Conservation (phyloP, 176 grass and related monocot genomes). For the Pontederia crassipes region DNA sequence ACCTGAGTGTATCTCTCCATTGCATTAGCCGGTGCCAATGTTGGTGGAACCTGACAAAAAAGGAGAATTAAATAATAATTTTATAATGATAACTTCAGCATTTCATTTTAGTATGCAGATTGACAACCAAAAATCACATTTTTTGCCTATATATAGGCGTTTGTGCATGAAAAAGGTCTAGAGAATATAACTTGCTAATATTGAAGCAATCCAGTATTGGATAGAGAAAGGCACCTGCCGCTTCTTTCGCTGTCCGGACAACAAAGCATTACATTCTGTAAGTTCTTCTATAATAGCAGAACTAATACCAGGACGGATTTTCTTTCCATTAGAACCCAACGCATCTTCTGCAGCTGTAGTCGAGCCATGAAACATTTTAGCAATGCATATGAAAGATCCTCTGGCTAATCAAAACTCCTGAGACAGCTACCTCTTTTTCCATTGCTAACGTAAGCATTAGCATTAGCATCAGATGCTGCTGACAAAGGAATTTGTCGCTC, state of each 20-base stretch:
- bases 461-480: conserved; percentile 27
- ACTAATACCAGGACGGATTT: conserved; percentile 81
- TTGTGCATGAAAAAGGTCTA: no score
- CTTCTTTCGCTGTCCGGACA: conserved; percentile 96
- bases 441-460: conserved; percentile 38
- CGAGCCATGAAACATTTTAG: conserved; percentile 8
- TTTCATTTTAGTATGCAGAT: no score
- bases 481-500: conserved; percentile 68
- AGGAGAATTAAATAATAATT: not conserved
- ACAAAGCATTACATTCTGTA: conserved; percentile 81
- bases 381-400: not conserved
- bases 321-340: conserved; percentile 84
- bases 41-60: conserved; percentile 45
- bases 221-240: conserved; percentile 46
- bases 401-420: not conserved
- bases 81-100: not conserved
- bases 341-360: conserved; percentile 68
- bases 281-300: conserved; percentile 76
- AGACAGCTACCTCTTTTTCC: conserved; percentile 78
- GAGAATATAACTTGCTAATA: not conserved
- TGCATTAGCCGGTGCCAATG: conserved; percentile 52
- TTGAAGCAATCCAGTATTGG: not conserved
- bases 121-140: no score
- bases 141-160: no score
- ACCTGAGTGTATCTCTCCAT: conserved; percentile 88